Evolutionary conservation across 768 basidiomycete genomes (phyloP), one percentile per base, ranked within the genome.

Genomic region (Serpula lacrymans): DNA sequence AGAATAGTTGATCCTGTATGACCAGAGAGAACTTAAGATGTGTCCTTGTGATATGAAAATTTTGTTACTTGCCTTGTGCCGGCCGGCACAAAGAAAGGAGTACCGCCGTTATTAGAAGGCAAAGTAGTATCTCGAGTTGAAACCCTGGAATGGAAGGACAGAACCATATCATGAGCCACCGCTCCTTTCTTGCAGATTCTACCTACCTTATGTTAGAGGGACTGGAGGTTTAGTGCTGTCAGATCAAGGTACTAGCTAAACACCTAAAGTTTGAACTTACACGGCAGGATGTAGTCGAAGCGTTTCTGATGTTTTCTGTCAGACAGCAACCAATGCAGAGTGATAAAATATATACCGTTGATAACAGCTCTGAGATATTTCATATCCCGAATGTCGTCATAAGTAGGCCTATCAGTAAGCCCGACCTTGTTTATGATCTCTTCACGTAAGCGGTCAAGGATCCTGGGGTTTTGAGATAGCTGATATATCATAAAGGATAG

Each of bases 331-430:
- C 24, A 18, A 42, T 13, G 12, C 13, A 13, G 20, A 10, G 23
- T 12, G 9, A 32, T 31, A 36, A 11, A 29, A 11, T 6, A 29
- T 5, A 2, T 24, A 60, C 58, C 59, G 16, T 60, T 62, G 17
- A 71, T 63, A 14, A 71, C 58, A 13, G 69, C 69, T 25, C 52
- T 56, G 37, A 71, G 24, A 44, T 69, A 71, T 27, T 63, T 70
- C 65, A 72, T 65, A 8, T 53, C 53, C 4, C 53, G 53, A n/a
- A 65, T 44, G 32, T 64, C 58, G 5, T 60, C 55, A 20, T 50
- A 49, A 2, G 62, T 64, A 17, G 64, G 64, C n/a, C 39, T 28
- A 31, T 43, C 52, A 5, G 52, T 48, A 11, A 42, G 35, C 4
- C 65, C 65, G 7, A 67, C 51, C 7, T 47, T 48, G 4, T 21